Percentiles rank a stretch among this genome's conserved stretches.
phyloP scores from a whole-genome alignment of 1,284 basidiomycete genomes.

The Cerrena zonata region DNA sequence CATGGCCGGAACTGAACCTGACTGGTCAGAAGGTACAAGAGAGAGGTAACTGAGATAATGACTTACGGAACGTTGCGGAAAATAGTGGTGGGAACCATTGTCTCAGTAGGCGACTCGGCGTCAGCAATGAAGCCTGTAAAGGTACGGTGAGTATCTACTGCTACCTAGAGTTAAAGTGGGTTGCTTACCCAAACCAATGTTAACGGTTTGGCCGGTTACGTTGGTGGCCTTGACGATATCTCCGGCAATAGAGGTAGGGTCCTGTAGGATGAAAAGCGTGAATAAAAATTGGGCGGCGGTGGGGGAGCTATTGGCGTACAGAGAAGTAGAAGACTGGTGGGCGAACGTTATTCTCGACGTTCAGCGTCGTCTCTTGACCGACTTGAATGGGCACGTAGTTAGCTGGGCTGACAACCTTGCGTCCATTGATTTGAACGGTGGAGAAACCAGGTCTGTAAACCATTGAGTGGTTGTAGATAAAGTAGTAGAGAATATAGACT shows the following conservation, averaged over 20 bases:
- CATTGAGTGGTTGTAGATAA: background rate
- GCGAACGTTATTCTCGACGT: background rate
- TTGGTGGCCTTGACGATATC: conserved; percentile 3
- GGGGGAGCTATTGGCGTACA: background rate
- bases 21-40: no score
- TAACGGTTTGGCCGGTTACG: conserved; percentile 2
- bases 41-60: background rate
- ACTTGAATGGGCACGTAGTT: conserved; percentile 1
- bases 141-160: background rate
- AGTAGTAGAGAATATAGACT: background rate
- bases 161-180: background rate
- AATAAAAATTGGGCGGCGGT: background rate
- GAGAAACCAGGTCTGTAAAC: conserved; percentile 1
- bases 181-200: conserved; percentile 8
- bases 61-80: conserved; percentile 10
- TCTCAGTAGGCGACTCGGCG: conserved; percentile 4
- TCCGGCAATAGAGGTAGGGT: conserved; percentile 1
- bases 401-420: background rate
- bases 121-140: conserved; percentile 11
- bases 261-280: background rate
- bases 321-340: conserved; percentile 2
- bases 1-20: conserved; percentile 1
- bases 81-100: conserved; percentile 4
- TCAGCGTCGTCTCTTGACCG: conserved; percentile 1
- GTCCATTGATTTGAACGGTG: background rate